Base-by-base conservation (phyloP, 306 rosid genomes). In the Vicia faba region DNA sequence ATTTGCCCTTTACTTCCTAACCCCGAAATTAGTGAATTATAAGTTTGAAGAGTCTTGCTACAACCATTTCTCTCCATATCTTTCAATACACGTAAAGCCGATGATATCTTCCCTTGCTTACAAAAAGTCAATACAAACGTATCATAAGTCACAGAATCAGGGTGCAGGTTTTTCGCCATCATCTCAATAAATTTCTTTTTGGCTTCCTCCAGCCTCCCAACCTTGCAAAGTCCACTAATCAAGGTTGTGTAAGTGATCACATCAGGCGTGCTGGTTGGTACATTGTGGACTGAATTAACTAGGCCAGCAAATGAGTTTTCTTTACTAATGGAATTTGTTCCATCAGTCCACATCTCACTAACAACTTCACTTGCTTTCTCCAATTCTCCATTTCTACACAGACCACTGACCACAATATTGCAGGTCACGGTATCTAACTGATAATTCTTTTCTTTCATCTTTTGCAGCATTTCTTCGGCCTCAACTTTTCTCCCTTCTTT, bases 1-100 rank as follows among this genome's bases (percentile, higher is more conserved):
- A 83, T 77, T 78, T 93, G 84, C 45, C 83, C 76, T 78, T 84
- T 84, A 73, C 75, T 69, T 58, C 95, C 91, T 39, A 93, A 75
- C 38, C 95, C 96, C 66, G 82, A 61, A 69, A 93, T 89, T 82
- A 93, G 75, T 14, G 97, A 88, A 74, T 93, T 93, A 64, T 93
- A 93, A n/a, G 96, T 93, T 75, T 76, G 88, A 77, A 89, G 86
- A 74, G 82, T 93, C 83, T 84, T 93, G 85, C 70, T 83, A 86
- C 96, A 93, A 55, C 96, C 91, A 71, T 85, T 93, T 86, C 83
- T 89, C 82, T 93, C 96, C 96, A 88, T 89, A 80, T 93, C 97
- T 81, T 93, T 93, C 71, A 93, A 75, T 69, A 93, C 98, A 51
- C 85, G 88, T 75, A 89, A 93, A 16, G 97, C 98, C 3, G 93